These are phyloP conservation scores for Xanthoparmelia taractica DNA, from an alignment of 495 filamentous ascomycete species.

Conservation along the genomic window DNA sequence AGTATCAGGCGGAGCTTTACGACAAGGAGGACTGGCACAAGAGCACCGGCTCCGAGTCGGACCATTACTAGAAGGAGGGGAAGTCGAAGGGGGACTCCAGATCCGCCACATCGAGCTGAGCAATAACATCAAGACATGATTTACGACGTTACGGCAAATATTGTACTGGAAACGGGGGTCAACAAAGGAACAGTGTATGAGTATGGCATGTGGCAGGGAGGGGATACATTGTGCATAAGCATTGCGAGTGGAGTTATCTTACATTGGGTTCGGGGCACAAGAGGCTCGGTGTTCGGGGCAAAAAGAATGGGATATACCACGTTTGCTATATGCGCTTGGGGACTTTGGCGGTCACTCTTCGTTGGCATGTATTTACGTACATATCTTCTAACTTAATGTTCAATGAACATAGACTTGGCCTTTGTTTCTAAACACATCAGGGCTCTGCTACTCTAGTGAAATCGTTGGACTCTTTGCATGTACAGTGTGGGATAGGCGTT, in stretches of 20 bases:
- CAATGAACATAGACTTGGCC: background rate
- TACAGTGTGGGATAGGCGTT: background rate
- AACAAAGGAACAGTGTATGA: slow-evolving; percentile 8
- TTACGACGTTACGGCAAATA: slow-evolving; percentile 18
- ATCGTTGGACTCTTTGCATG: background rate
- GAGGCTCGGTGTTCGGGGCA: background rate
- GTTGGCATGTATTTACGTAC: background rate
- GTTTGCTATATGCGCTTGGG: background rate
- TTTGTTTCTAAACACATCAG: background rate
- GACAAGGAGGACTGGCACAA: slow-evolving; percentile 46
- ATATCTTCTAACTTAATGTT: background rate
- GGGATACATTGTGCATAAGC: slow-evolving; percentile 2
- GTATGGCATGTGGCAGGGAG: slow-evolving; percentile 6
- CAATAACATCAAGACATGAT: background rate
- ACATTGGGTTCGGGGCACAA: background rate
- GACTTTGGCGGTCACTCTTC: background rate
- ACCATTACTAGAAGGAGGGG: slow-evolving; percentile 22
- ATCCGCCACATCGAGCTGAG: background rate
- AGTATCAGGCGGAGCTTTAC: slow-evolving; percentile 87
- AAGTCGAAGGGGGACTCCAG: slow-evolving; percentile 13
- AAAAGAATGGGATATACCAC: background rate
- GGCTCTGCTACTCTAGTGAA: background rate
- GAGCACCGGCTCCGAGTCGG: background rate
- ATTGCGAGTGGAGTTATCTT: slow-evolving; percentile 19
- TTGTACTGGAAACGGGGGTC: background rate